phyloP scores from a whole-genome alignment of 2,329 filamentous ascomycete species.

The Berkeleyomyces basicola region DNA sequence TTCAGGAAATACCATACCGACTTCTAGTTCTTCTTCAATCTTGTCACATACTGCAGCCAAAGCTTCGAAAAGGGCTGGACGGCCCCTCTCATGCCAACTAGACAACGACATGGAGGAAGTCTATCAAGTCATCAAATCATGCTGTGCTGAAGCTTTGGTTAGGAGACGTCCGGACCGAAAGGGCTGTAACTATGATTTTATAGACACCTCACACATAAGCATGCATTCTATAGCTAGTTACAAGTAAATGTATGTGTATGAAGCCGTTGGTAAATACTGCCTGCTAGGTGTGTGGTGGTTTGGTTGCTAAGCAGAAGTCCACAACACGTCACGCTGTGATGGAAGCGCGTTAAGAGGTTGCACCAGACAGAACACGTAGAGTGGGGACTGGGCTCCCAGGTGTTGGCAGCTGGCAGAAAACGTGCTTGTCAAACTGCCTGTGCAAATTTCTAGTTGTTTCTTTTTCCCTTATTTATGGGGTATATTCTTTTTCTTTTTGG shows the following conservation, averaged over 20 bases:
- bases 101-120: slow-evolving; percentile 18
- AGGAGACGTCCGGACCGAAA: no score
- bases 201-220: not conserved
- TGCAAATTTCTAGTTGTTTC: not conserved
- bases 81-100: slow-evolving; percentile 25
- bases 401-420: not conserved
- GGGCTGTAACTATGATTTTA: no score
- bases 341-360: not conserved
- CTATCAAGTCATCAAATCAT: slow-evolving; percentile 3
- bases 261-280: not conserved
- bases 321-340: not conserved
- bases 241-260: not conserved
- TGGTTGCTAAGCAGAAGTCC: not conserved
- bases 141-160: not conserved
- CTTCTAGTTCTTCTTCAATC: slow-evolving; percentile 24
- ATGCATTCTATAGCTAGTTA: not conserved
- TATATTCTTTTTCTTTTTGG: not conserved
- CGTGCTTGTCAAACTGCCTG: not conserved
- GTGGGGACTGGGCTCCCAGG: not conserved
- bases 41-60: slow-evolving; percentile 25
- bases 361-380: not conserved
- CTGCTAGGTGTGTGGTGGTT: not conserved
- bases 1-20: slow-evolving; percentile 19
- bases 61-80: slow-evolving; percentile 25
- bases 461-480: no score